Base-by-base conservation (phyloP, 2,329 filamentous ascomycete species). In the Aspergillus sojae region DNA sequence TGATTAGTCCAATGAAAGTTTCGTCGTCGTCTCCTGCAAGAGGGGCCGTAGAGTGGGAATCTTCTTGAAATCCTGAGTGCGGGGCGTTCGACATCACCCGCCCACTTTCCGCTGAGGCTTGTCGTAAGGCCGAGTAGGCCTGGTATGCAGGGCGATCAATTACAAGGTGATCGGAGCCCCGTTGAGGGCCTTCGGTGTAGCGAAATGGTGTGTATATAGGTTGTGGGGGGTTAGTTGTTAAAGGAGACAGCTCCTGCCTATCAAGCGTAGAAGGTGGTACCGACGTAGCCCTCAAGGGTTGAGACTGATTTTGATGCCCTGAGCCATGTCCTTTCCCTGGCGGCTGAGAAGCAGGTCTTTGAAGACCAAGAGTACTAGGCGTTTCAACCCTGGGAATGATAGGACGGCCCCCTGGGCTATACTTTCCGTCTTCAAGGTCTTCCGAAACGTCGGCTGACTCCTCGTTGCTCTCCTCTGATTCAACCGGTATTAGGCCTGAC, bases 351-450 rank as follows among this genome's bases (percentile, higher is more conserved):
- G 68, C 66, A 28, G 75, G 72, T 48, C 75, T 66, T 32, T 72
- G 68, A 36, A 73, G 60, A 5, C 63, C 58, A 32, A 68, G 61
- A 12, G 64, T 61, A 12, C 58, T 58, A 39, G 68, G 68, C 9
- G 68, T 69, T 45, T 70, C 61, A 34, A 71, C 66, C 34, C 71
- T 71, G 64, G 70, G 67, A 21, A 83, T 64, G 12, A 83, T 78
- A 11, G 85, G 84, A 36, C 85, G 77, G 9, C 85, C 85, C 26
- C 84, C 85, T 23, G 84, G 83, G 64, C 84, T 86, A 64, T 85
- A 86, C 45, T 78, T 74, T 46, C 75, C 71, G 63, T 75, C 76
- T 62, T 75, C 73, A 16, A 46, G 48, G 34, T 71, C 70, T 36
- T 69, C 68, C 16, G 36, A 7, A 10, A 43, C 43, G 41, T 64